Evolutionary conservation across 768 basidiomycete genomes (phyloP).

Genomic region (Suillus alpinus): DNA sequence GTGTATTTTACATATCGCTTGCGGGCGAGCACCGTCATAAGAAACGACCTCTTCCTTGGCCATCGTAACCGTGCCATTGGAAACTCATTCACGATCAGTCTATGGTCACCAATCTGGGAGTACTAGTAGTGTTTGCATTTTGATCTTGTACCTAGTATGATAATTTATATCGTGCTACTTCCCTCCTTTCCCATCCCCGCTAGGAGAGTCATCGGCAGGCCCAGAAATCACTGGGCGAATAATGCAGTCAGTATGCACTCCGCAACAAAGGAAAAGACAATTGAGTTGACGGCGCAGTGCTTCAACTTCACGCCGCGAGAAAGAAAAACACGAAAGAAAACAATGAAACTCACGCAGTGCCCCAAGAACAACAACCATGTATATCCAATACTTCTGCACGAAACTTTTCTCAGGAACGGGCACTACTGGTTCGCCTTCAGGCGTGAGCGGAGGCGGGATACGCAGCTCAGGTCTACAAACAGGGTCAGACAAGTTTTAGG

Average conservation of each 20-base stretch:
- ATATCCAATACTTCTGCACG: conserved; percentile 90
- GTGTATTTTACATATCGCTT: too few relatives aligned
- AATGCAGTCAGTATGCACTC: neutral
- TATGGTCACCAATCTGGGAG: too few relatives aligned
- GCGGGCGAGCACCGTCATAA: too few relatives aligned
- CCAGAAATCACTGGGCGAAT: conserved; percentile 25
- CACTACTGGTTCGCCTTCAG: conserved; percentile 61
- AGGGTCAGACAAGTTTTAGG: neutral
- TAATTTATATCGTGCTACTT: conserved; percentile 13
- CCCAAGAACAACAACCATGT: conserved; percentile 57
- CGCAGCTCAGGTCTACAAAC: conserved; percentile 61
- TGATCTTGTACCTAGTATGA: neutral
- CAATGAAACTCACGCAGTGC: conserved; percentile 49
- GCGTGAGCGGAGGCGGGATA: conserved; percentile 61
- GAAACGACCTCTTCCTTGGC: too few relatives aligned
- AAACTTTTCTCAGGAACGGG: conserved; percentile 72
- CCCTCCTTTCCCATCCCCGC: conserved; percentile 19
- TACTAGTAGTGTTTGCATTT: neutral
- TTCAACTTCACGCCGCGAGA: neutral
- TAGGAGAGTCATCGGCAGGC: conserved; percentile 26
- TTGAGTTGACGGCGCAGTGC: neutral
- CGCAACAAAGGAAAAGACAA: neutral
- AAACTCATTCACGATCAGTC: too few relatives aligned
- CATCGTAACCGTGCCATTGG: too few relatives aligned
- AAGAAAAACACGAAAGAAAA: neutral